Evolutionary conservation across 106 monocot species (phyloP).

Genomic region (Agapanthus africanus): DNA sequence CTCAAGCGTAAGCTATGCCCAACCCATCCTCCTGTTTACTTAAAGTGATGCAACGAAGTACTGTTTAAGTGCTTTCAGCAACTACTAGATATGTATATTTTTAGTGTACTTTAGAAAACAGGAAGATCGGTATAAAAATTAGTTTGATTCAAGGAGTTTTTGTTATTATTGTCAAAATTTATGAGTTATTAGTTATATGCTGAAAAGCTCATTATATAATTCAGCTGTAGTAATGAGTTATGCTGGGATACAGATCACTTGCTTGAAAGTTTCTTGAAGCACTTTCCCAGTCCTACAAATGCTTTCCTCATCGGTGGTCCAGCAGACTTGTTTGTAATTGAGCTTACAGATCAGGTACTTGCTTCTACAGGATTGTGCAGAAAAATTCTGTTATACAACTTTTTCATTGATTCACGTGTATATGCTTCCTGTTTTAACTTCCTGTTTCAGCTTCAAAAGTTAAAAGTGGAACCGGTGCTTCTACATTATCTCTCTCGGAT

Average conservation of each 20-base stretch:
- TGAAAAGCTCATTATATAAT: too few relatives aligned
- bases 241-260: constrained; percentile 33
- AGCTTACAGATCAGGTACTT: constrained; percentile 83
- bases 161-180: too few relatives aligned
- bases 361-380: not conserved
- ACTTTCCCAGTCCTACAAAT: constrained; percentile 74
- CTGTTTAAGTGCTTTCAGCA: too few relatives aligned
- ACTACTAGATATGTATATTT: too few relatives aligned
- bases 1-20: too few relatives aligned
- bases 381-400: not conserved
- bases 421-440: constrained; percentile 3
- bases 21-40: too few relatives aligned
- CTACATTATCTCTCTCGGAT: constrained; percentile 77
- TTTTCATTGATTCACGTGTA: not conserved
- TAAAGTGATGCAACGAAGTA: too few relatives aligned
- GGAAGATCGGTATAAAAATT: too few relatives aligned
- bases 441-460: constrained; percentile 74
- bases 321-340: constrained; percentile 79
- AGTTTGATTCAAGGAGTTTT: too few relatives aligned
- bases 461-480: constrained; percentile 95
- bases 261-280: constrained; percentile 60
- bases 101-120: too few relatives aligned
- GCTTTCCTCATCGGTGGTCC: constrained; percentile 78
- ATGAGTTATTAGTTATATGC: too few relatives aligned
- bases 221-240: too few relatives aligned